Evolutionary conservation across 805 yeast species (phyloP), one percentile per base, ranked within the genome.

Genomic region (Kodamaea neixiangensis): DNA sequence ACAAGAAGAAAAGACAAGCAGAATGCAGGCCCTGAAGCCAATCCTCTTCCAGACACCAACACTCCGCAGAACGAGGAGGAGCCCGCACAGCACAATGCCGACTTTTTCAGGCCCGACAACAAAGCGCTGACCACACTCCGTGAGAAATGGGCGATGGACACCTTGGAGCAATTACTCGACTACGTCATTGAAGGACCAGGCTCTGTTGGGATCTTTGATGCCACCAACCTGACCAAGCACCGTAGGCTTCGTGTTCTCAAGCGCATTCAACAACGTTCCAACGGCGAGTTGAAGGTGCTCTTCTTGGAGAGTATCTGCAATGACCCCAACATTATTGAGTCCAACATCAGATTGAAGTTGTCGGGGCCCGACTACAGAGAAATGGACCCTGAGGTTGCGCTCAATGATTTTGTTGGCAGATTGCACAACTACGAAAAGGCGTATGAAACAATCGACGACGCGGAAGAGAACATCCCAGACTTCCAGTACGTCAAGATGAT

Each of bases 141-240:
- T 54, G 97, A 93, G 62, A 81, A 87, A 66, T 94, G 98, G 98
- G 99, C 99, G 0, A 85, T 87, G 83, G 96, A 93, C 56, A 93
- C 99, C 0, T 72, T 93, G 51, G 93, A 90, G 53, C 87, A 86
- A 60, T 69, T 93, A 49, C 72, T 93, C 33, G 93, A 92, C 58
- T 92, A 89, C 68, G 79, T 94, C 3, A 65, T 91, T 44, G 77
- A 81, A 11, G 96, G 90, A 0, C 82, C 85, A 29, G 98, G 98
- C 1, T 84, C 92, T 5, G 97, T 93, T 7, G 99, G 97, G 2
- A 89, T 93, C 7, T 87, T 87, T 65, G 96, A 87, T 68, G 94
- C 94, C 1, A 87, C 96, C 1, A 87, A 87, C 62, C 82, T 89
- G 2, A 87, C 92, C 2, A 84, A 78, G 55, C 64, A 65, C n/a